Evolutionary conservation across 768 basidiomycete species (phyloP), one percentile per base, ranked within the genome.

Genomic region (Phylloporus arenicola): DNA sequence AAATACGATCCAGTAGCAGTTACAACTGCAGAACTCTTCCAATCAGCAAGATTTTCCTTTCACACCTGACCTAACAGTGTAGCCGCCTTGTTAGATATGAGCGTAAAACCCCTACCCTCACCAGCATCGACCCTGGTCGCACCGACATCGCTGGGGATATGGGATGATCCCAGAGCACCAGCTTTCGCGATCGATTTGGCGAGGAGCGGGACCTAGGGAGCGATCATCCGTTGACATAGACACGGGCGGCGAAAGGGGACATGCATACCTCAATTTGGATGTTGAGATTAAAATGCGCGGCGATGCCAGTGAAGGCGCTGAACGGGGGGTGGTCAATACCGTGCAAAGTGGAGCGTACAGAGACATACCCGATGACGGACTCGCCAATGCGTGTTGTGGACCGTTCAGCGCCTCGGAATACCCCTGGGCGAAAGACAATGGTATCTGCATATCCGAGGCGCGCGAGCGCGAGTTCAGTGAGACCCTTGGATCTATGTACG

Each of bases 381-480:
- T 85, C 84, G 1, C 52, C 53, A 0, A 72, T 5, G 17, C 79
- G 67, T 1, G 29, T 25, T 2, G 79, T 72, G 4, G 60, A 30
- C 3, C 84, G 71, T 3, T 79, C 60, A 1, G 78, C 72, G 0
- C 77, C 77, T 8, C 63, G 67, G 12, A 90, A 65, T n/a, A 74
- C 53, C 0, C 61, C 79, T 3, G 90, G 87, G 17, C 85, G 77
- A 64, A 89, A 83, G 42, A 88, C 61, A 52, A 90, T 80, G 1
- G 81, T 80, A 47, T 90, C 86, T 12, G 70, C 60, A 62, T 90
- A 91, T 10, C 86, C 87, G 6, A 90, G 67, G 4, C 66, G 67
- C 0, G 86, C 83, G 17, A 92, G 72, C 0, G 69, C 84, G 41
- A 77, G 69, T 63, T 91, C 90, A 0, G 89, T 91, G 27, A 81